Percentiles rank a stretch among this genome's conserved stretches.
phyloP scores from a whole-genome alignment of 129 eudicot species.

The Ambrosia artemisiifolia region DNA sequence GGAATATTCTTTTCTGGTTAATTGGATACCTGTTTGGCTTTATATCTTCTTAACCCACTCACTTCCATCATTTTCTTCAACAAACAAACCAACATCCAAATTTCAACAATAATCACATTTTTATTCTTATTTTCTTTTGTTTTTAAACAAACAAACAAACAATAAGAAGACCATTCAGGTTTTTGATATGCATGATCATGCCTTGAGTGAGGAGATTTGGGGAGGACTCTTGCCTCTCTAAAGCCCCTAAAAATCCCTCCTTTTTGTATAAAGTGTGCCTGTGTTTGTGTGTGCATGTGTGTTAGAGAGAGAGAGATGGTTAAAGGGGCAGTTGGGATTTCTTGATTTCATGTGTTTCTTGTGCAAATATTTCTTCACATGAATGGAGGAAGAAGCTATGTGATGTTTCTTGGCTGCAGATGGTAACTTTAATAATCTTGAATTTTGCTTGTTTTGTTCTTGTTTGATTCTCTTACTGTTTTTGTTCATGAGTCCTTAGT shows the following conservation, averaged over 20 bases:
- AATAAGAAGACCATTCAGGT: not conserved
- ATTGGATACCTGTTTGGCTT: conserved; percentile 20
- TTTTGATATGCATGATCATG: conserved; percentile 57
- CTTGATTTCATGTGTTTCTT: not conserved
- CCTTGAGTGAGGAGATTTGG: conserved; percentile 55
- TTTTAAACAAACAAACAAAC: not conserved
- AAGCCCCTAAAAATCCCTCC: conserved; percentile 31
- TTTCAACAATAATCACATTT: conserved; percentile 5
- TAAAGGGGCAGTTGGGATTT: conserved; percentile 17
- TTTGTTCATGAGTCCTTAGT: not conserved
- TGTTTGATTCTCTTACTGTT: not conserved
- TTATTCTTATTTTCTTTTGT: not conserved
- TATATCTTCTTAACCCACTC: conserved; percentile 20
- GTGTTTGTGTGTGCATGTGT: conserved; percentile 3
- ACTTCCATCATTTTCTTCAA: conserved; percentile 33
- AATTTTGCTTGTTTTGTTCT: not conserved
- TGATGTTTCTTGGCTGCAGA: conserved; percentile 29
- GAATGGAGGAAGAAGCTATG: conserved; percentile 12
- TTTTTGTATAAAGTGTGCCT: not conserved
- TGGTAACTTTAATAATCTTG: conserved; percentile 16
- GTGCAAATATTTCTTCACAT: conserved; percentile 18
- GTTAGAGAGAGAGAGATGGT: conserved; percentile 2
- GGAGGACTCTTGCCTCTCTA: conserved; percentile 72
- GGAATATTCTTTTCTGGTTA: conserved; percentile 24
- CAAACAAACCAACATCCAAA: conserved; percentile 15